Base-by-base conservation (phyloP, 2,329 filamentous ascomycete species). In the Tolypocladium cylindrosporum region DNA sequence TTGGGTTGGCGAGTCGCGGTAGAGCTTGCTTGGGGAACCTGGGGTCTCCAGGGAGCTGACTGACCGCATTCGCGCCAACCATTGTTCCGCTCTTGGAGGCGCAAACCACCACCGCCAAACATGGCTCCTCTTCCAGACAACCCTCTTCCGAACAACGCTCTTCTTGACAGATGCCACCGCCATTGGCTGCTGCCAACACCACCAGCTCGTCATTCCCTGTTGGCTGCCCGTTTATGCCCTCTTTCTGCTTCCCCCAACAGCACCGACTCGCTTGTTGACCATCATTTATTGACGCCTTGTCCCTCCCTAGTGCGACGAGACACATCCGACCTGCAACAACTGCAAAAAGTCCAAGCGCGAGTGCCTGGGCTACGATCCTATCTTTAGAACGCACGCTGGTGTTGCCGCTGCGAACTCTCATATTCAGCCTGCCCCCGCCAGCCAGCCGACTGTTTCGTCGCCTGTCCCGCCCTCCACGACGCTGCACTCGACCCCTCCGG, bases 261-360 rank as follows among this genome's bases (percentile, higher is more conserved):
- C 48, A 36, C 31, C 31, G 48, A 21, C 27, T 57, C 48, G 57
- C 63, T 59, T 58, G 55, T 59, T 56, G 59, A 56, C 59, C 57
- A 61, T 55, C 53, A 36, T 58, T 56, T 61, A 55, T 65, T 71
- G 67, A 67, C 65, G 61, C 54, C 55, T 63, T 60, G 64, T 58
- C 57, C 64, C 60, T 61, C 60, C 65, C 64, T 72, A 97, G 94
- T 99, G 94, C 77, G 94, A 97, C 83, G 94, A 99, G 79, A 86
- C 85, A 61, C 91, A 96, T 73, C 94, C 94, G 27, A 86, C 88
- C 60, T 99, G 94, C 79, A 87, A 91, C 75, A 91, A 94, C 70
- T 94, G 90, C 76, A 87, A 88, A 69, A 94, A 94, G 73, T 91
- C 88, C 65, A 94, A 93, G 75, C 89, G 90, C 68, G 89, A 93